These are phyloP conservation scores for Lactarius sanguifluus DNA, from an alignment of 768 basidiomycete species.

Conservation along the genomic window DNA sequence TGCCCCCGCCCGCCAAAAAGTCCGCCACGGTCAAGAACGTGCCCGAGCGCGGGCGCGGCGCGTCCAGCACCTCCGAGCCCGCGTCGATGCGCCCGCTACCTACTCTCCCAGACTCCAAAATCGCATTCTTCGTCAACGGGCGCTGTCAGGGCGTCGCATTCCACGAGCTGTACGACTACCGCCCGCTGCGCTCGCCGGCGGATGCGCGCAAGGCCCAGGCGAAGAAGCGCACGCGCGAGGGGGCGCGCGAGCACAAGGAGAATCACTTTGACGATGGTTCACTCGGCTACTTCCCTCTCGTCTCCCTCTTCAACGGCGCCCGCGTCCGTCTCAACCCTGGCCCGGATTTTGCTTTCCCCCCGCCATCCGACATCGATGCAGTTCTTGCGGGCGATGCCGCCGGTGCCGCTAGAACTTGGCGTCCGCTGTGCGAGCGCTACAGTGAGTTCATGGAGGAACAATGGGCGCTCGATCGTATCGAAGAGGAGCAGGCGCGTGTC, in stretches of 20 bases:
- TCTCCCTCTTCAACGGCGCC: conserved; percentile 91
- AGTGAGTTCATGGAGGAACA: conserved; percentile 83
- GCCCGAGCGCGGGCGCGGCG: conserved; percentile 53
- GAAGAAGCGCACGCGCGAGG: conserved; percentile 60
- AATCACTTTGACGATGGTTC: conserved; percentile 93
- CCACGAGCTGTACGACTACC: conserved; percentile 84
- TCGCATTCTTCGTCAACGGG: conserved; percentile 94
- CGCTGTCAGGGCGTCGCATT: conserved; percentile 81
- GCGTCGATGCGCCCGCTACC: conserved; percentile 59
- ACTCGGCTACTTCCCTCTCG: conserved; percentile 93
- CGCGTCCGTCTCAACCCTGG: conserved; percentile 85
- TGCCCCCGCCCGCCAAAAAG: conserved; percentile 60
- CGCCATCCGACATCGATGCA: conserved; percentile 74
- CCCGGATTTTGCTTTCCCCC: conserved; percentile 79
- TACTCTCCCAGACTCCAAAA: conserved; percentile 62
- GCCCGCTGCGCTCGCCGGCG: conserved; percentile 69
- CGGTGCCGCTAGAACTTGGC: conserved; percentile 51
- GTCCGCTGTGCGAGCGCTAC: conserved; percentile 83
- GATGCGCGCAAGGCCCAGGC: conserved; percentile 63
- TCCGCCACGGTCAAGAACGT: conserved; percentile 65
- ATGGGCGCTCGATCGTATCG: conserved; percentile 68
- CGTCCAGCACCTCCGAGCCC: conserved; percentile 39
- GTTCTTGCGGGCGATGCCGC: conserved; percentile 44
- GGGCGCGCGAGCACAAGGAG: conserved; percentile 68
- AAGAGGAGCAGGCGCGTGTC: conserved; percentile 69